These are phyloP conservation scores for Fusarium redolens DNA, from an alignment of 2,329 filamentous ascomycete species.

Conservation along the genomic window DNA sequence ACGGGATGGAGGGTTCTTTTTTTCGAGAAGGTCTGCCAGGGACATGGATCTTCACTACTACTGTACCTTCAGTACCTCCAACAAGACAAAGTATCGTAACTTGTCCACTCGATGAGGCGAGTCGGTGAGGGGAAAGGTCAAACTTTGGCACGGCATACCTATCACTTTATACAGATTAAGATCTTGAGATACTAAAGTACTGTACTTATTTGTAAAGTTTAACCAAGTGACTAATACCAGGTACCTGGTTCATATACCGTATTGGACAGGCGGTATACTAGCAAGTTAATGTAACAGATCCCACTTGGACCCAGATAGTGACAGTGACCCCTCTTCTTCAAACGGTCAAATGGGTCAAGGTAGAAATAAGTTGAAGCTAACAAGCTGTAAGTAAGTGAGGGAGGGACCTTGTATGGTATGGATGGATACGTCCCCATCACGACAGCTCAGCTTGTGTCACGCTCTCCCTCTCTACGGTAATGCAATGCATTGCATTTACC, in stretches of 20 bases:
- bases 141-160: background rate
- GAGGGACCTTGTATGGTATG: background rate
- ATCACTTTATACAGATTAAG: background rate
- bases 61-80: background rate
- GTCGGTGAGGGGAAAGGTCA: slow-evolving; percentile 29
- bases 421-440: background rate
- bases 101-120: slow-evolving; percentile 22
- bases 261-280: background rate
- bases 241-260: background rate
- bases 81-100: background rate
- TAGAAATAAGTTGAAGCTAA: background rate
- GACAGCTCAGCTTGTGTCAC: slow-evolving; percentile 12
- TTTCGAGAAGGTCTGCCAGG: slow-evolving; percentile 35
- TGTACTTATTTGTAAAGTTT: background rate
- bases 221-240: background rate
- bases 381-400: background rate
- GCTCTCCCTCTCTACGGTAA: background rate
- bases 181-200: background rate
- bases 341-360: background rate
- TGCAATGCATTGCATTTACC: background rate
- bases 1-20: slow-evolving; percentile 32
- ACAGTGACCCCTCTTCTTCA: background rate
- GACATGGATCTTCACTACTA: slow-evolving; percentile 21
- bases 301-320: background rate
- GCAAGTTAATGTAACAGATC: background rate